Evolutionary conservation across 768 basidiomycete genomes (phyloP).

Genomic region (Boletus rubescentipes): DNA sequence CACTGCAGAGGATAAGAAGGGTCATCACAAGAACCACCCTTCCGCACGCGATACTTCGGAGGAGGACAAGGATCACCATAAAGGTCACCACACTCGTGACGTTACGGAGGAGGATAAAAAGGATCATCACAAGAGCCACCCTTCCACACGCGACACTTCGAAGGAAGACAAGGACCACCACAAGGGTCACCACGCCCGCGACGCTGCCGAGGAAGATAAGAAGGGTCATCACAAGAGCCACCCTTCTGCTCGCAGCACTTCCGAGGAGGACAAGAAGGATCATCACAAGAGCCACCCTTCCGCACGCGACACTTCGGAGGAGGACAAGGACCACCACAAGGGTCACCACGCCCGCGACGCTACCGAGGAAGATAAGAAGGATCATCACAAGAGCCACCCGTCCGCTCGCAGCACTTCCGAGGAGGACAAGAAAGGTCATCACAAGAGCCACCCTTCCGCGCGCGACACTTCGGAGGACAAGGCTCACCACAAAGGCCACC

Average conservation of each 20-base stretch:
- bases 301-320: neutral
- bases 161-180: neutral
- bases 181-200: neutral
- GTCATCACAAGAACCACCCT: too few species aligned
- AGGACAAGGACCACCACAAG: neutral
- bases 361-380: neutral
- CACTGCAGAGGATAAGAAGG: too few species aligned
- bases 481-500: too few species aligned
- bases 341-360: neutral
- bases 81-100: too few species aligned
- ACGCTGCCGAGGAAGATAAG: neutral
- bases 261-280: neutral
- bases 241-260: neutral
- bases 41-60: too few species aligned
- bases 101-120: neutral
- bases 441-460: too few species aligned
- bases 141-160: neutral
- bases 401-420: neutral
- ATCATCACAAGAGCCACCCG: neutral
- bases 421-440: neutral
- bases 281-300: neutral
- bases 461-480: too few species aligned
- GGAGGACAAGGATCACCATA: too few species aligned
- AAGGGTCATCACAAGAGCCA: neutral
- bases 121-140: neutral